Conservation (phyloP, 2,329 filamentous ascomycete species). For the Graphilbum fragrans region DNA sequence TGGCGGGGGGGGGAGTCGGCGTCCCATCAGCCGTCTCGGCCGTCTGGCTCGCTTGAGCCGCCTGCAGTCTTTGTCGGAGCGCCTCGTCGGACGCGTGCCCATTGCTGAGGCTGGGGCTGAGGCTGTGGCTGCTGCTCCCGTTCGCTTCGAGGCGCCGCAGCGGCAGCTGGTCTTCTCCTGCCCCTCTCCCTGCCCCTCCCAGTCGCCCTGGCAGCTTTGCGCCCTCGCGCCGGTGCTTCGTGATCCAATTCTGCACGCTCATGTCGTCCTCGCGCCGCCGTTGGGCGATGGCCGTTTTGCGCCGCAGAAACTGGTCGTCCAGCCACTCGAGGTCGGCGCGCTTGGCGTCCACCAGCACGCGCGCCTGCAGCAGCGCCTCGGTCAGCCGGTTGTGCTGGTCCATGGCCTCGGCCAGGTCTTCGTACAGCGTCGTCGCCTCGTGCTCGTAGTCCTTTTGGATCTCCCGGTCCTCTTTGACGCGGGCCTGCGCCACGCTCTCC, state of each 20-base stretch:
- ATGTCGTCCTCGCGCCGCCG: slow-evolving; percentile 5
- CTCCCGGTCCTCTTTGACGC: slow-evolving; percentile 15
- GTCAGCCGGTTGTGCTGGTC: slow-evolving; percentile 23
- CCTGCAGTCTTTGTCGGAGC: too few species aligned
- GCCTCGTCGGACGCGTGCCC: too few species aligned
- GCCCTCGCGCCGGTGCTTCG: neutral
- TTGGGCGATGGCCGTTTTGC: neutral
- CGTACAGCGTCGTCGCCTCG: slow-evolving; percentile 16
- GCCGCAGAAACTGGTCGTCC: slow-evolving; percentile 5
- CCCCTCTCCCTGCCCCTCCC: neutral
- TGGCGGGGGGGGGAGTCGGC: too few species aligned
- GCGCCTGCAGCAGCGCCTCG: slow-evolving; percentile 23
- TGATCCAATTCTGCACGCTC: slow-evolving; percentile 6
- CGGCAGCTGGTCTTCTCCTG: too few species aligned
- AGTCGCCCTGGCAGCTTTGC: neutral
- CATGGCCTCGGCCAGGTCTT: slow-evolving; percentile 22
- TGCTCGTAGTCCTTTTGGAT: slow-evolving; percentile 20
- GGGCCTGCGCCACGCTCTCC: slow-evolving; percentile 8
- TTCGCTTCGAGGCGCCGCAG: too few species aligned
- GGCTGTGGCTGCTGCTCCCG: too few species aligned
- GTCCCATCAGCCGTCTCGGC: too few species aligned
- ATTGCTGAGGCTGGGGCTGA: too few species aligned
- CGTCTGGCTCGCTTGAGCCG: too few species aligned
- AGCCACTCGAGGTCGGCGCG: slow-evolving; percentile 7
- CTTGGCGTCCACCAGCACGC: slow-evolving; percentile 7